Base-by-base conservation (phyloP, 2,329 filamentous ascomycete species). In the Didymella pinodella region DNA sequence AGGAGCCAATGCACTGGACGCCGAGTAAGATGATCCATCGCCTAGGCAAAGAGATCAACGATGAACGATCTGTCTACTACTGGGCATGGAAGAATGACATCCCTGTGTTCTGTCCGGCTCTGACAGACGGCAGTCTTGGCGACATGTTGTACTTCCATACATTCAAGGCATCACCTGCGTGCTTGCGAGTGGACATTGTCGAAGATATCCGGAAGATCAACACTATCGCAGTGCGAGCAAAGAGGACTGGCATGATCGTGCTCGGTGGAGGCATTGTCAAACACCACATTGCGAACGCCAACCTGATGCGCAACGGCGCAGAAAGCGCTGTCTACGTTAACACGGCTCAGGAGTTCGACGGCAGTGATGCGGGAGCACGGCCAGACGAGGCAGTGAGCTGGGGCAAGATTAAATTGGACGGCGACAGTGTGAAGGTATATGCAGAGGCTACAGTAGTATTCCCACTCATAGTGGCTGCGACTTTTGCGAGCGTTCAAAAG, bases 141-240 rank as follows among this genome's bases (percentile, higher is more conserved):
- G 95, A 99, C 77, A 99, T 99, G 95, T 83, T 99, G 40, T 98
- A 97, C 80, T 98, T 99, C 77, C 94, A 99, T 80, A 96, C 93
- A 0, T 99, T 93, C 85, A 95, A 94, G 76, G 80, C 91, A 0
- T 93, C 91, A 2, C 94, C 94, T 3, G 81, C 82, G 61, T 90
- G 94, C 77, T 84, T 99, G 41, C 87, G 89, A 56, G 87, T 97
- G 60, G 95, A 98, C 75, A 92, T 98, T 58, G 92, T 97, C 22
- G 91, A 96, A 72, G 95, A 99, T 72, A 95, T 99, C 61, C 88
- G 95, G 20, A 88, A 86, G 62, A 93, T 99, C 77, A 99, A 99
- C 80, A 96, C 91, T 14, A 88, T 98, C 63, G 88, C 94, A 0
- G 91, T 98, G 31, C 84, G 91, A 14, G 95, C 95, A 2, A 92